Conservation (phyloP, 1,139 yeast species). For the Yamadazyma triangularis region DNA sequence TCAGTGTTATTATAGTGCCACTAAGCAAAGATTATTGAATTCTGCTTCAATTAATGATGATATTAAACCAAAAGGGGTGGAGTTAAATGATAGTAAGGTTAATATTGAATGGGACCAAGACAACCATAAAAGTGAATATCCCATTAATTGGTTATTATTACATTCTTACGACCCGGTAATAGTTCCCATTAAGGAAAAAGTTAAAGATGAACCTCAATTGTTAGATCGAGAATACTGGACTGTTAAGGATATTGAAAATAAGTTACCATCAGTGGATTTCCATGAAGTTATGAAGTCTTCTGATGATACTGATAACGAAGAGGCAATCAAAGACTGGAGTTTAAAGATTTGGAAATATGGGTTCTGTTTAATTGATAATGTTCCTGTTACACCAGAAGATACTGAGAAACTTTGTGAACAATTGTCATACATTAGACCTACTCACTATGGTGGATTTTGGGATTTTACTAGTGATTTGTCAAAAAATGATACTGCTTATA, state of each 20-base stretch:
- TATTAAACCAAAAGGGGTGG: constrained; percentile 30
- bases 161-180: constrained; percentile 60
- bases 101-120: constrained; percentile 45
- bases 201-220: constrained; percentile 24
- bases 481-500: constrained; percentile 72
- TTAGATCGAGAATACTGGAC: constrained; percentile 43
- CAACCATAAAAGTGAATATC: constrained; percentile 46
- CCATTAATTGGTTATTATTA: constrained; percentile 47
- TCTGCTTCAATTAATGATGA: constrained; percentile 52
- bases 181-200: constrained; percentile 23
- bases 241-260: constrained; percentile 36
- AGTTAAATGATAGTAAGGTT: constrained; percentile 15
- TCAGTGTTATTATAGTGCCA: constrained; percentile 53
- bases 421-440: constrained; percentile 61
- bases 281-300: constrained; percentile 38
- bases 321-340: constrained; percentile 56
- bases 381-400: constrained; percentile 59
- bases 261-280: constrained; percentile 53
- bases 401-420: constrained; percentile 58
- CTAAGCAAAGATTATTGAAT: constrained; percentile 62
- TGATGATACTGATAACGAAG: constrained; percentile 22
- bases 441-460: constrained; percentile 83
- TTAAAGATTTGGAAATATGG: constrained; percentile 58
- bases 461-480: constrained; percentile 72
- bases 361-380: constrained; percentile 59